These are phyloP conservation scores for Globisporangium okanoganense DNA, from an alignment of 352 stramenopile species.

Conservation along the genomic window DNA sequence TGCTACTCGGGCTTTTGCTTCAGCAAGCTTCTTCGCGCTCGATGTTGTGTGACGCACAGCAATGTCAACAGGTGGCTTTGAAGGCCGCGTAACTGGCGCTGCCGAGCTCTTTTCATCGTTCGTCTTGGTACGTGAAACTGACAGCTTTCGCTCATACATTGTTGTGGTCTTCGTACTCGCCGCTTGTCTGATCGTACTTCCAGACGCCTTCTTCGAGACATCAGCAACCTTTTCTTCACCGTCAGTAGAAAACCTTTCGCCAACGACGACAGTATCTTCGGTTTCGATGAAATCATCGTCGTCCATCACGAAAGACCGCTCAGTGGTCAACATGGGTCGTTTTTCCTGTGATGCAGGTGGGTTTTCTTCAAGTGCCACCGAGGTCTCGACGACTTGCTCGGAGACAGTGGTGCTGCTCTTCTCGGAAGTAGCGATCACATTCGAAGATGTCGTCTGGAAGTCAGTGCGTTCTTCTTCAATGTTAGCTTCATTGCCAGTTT, in stretches of 20 bases:
- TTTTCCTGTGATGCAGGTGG: slow-evolving; percentile 13
- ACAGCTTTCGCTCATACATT: background rate
- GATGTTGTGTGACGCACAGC: slow-evolving; percentile 8
- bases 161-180: slow-evolving; percentile 3
- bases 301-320: slow-evolving; percentile 66
- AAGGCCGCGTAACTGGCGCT: background rate
- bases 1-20: slow-evolving; percentile 4
- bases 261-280: slow-evolving; percentile 60
- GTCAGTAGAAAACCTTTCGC: slow-evolving; percentile 50
- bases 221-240: slow-evolving; percentile 47
- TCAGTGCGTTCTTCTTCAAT: background rate
- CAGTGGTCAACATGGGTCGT: slow-evolving; percentile 58
- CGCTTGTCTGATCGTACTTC: background rate
- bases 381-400: background rate
- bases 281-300: slow-evolving; percentile 52
- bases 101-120: background rate
- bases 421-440: background rate
- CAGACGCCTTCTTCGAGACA: background rate
- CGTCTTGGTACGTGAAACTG: background rate
- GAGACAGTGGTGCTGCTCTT: background rate
- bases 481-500: background rate
- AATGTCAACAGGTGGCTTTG: background rate
- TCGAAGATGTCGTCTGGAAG: background rate
- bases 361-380: background rate
- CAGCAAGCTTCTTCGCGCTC: slow-evolving; percentile 11